Base-by-base conservation (phyloP, 805 yeast species). In the Priceomyces carsonii region DNA sequence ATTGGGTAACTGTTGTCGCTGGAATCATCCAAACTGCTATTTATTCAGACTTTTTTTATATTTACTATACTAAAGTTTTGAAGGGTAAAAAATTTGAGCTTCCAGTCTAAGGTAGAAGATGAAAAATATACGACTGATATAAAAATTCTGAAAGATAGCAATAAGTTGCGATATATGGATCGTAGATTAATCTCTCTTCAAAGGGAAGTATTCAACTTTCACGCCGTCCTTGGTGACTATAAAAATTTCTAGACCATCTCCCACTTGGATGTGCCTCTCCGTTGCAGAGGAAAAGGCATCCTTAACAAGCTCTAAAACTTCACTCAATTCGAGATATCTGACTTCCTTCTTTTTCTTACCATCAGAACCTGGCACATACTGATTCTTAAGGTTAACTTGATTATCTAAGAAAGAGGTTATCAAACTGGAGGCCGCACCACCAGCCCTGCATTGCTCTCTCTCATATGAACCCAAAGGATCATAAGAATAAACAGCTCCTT, bases 381-480 rank as follows among this genome's bases (percentile, higher is more conserved):
- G 99, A 69, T 93, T 93, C 60, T 90, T 90, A 66, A 88, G 85
- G 59, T 89, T 87, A 44, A 93, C 99, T 70, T 93, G 99, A 62
- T 90, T 91, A 63, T 93, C 99, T 55, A 93, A 77, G 61, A 93
- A 93, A 3, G 99, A 99, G 95, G 90, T 89, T 48, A 93, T 89
- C 65, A 93, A 76, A 44, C 89, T 79, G 1, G 97, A 93, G 18
- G 98, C 98, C 9, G 97, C 93, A 27, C 99, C 99, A 45, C 95
- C 97, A 2, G 98, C 98, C 55, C 97, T 79, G 65, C 96, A 88
- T 58, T 90, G 96, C 61, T 90, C 97, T 53, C 96, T 80, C 66
- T 93, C 98, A 59, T 93, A 93, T 2, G 96, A 88, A 3, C 99
- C 99, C 39, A 93, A 96, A 1, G 98, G 98, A 59, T 93, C 99